Percentiles rank a stretch among this genome's conserved stretches.
These are phyloP conservation scores for Calonectria henricotiae DNA, from an alignment of 2,329 filamentous ascomycete species.

Conservation along the genomic window DNA sequence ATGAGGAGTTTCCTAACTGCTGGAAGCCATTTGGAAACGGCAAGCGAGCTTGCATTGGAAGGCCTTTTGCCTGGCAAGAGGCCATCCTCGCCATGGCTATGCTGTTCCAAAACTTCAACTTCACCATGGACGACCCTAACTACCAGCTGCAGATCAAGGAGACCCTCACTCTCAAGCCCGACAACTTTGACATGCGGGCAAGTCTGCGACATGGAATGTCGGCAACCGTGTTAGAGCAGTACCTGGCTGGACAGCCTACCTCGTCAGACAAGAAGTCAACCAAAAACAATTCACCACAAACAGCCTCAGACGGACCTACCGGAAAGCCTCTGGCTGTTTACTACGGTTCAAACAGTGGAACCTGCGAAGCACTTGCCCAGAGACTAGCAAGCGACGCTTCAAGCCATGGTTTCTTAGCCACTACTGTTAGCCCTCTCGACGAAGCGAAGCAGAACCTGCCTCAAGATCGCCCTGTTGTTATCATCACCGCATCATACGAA, in stretches of 20 bases:
- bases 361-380: slow-evolving; percentile 80
- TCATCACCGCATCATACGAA: slow-evolving; percentile 82
- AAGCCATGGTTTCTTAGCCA: slow-evolving; percentile 73
- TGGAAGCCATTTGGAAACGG: slow-evolving; percentile 87
- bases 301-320: slow-evolving; percentile 19
- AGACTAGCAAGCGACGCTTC: slow-evolving; percentile 74
- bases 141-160: slow-evolving; percentile 72
- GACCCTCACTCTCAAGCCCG: slow-evolving; percentile 76
- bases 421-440: slow-evolving; percentile 72
- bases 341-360: slow-evolving; percentile 83
- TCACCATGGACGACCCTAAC: slow-evolving; percentile 72
- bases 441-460: slow-evolving; percentile 74
- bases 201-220: slow-evolving; percentile 67
- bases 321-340: slow-evolving; percentile 74
- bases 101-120: slow-evolving; percentile 81
- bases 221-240: slow-evolving; percentile 65
- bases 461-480: slow-evolving; percentile 73
- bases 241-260: slow-evolving; percentile 54
- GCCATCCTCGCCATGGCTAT: slow-evolving; percentile 74
- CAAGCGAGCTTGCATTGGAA: slow-evolving; percentile 79
- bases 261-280: slow-evolving; percentile 25
- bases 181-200: slow-evolving; percentile 76
- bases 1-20: slow-evolving; percentile 73
- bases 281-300: slow-evolving; percentile 30
- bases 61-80: slow-evolving; percentile 84